Conservation (phyloP, 2,329 filamentous ascomycete genomes). For the Myrmaecium sp. region DNA sequence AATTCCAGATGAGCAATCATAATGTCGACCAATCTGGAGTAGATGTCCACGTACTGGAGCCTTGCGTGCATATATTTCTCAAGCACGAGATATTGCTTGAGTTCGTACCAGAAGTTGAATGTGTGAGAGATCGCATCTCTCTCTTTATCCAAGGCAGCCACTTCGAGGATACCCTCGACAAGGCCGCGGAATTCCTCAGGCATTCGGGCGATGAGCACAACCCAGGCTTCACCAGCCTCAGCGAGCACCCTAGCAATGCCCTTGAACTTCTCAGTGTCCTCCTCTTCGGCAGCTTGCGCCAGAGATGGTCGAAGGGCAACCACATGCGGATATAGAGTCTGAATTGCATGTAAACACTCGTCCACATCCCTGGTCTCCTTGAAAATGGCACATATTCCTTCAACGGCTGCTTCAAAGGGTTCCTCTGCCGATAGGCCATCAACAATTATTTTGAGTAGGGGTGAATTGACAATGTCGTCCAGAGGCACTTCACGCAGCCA, state of each 20-base stretch:
- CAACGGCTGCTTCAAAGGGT: conserved; percentile 74
- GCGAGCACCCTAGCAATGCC: conserved; percentile 80
- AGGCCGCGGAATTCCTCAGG: conserved; percentile 66
- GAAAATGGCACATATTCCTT: conserved; percentile 84
- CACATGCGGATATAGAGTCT: conserved; percentile 65
- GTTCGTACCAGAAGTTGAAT: conserved; percentile 95
- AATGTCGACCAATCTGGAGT: conserved; percentile 78
- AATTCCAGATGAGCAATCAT: conserved; percentile 84
- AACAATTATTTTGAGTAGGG: conserved; percentile 67
- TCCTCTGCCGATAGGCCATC: conserved; percentile 56
- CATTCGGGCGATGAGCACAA: conserved; percentile 73
- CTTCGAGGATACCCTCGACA: conserved; percentile 85
- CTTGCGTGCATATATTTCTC: conserved; percentile 78
- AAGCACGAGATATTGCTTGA: conserved; percentile 88
- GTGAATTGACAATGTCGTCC: conserved; percentile 65
- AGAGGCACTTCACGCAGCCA: conserved; percentile 91
- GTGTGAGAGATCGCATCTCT: conserved; percentile 85
- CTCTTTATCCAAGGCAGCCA: conserved; percentile 71
- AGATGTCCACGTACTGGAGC: conserved; percentile 61
- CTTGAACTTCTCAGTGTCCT: conserved; percentile 75
- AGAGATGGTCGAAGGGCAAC: conserved; percentile 65
- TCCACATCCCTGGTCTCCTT: conserved; percentile 88
- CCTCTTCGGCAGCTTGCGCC: conserved; percentile 53
- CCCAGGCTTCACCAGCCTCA: conserved; percentile 89
- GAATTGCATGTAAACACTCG: conserved; percentile 68